These are phyloP conservation scores for Fistulifera solaris DNA, from an alignment of 108 stramenopile genomes.

Conservation along the genomic window DNA sequence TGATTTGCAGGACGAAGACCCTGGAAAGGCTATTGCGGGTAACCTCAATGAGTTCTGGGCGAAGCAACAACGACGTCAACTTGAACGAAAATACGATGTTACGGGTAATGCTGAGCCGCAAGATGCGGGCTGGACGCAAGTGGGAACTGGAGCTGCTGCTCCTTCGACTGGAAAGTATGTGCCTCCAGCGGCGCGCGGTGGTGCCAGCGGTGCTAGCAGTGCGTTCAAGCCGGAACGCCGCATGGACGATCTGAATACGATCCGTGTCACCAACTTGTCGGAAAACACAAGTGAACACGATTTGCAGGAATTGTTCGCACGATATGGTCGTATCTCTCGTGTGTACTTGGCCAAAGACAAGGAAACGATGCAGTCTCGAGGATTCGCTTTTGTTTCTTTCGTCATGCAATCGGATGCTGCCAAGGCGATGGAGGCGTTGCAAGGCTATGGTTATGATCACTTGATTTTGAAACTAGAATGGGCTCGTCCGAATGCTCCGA, in stretches of 20 bases:
- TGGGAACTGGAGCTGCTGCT: conserved; percentile 28
- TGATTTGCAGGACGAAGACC: conserved; percentile 81
- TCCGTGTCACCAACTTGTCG: conserved; percentile 97
- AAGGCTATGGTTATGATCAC: conserved; percentile 98
- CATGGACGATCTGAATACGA: conserved; percentile 88
- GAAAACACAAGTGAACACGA: conserved; percentile 95
- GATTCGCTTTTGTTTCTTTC: conserved; percentile 96
- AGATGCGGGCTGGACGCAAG: conserved; percentile 65
- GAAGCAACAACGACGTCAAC: conserved; percentile 73
- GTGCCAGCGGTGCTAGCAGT: conserved; percentile 8
- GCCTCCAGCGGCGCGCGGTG: conserved; percentile 62
- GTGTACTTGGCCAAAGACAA: conserved; percentile 96
- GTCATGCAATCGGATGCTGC: conserved; percentile 86
- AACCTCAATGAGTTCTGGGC: conserved; percentile 88
- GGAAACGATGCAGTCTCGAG: conserved; percentile 84
- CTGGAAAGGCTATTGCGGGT: conserved; percentile 56
- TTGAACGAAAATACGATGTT: conserved; percentile 88
- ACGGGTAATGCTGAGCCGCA: conserved; percentile 32
- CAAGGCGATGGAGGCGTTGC: conserved; percentile 87
- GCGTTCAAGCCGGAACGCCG: conserved; percentile 21
- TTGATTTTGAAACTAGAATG: conserved; percentile 99
- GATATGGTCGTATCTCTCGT: conserved; percentile 91
- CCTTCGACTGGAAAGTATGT: conserved; percentile 55
- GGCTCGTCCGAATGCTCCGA: conserved; percentile 88
- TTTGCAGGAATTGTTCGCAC: conserved; percentile 87